Percentiles rank a stretch among this genome's conserved stretches.
Evolutionary conservation across 441 rosid species (phyloP).

Genomic region (Gossypium trilobum): DNA sequence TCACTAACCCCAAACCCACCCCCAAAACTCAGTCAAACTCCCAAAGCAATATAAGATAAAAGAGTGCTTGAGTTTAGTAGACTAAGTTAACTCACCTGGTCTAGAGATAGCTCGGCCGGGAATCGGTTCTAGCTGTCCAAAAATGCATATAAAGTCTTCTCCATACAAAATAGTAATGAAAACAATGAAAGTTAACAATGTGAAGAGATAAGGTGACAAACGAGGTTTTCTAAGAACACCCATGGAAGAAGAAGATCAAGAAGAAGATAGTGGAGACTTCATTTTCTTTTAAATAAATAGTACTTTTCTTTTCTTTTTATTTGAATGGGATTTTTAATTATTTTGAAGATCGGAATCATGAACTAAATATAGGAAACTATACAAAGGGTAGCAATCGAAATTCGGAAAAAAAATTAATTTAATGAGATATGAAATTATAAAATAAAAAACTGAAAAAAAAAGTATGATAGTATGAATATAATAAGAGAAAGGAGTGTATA

Average conservation of each 20-base stretch:
- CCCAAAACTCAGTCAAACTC: conserved; percentile 10
- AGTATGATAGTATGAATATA: too few relatives aligned
- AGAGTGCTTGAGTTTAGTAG: neutral
- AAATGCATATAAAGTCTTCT: conserved; percentile 46
- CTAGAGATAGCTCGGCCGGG: conserved; percentile 17
- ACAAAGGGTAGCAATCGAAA: neutral
- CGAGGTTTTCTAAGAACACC: conserved; percentile 50
- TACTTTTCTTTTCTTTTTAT: neutral
- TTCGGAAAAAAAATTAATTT: too few relatives aligned
- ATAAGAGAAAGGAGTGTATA: too few relatives aligned
- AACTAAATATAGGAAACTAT: neutral
- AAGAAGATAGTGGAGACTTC: conserved; percentile 29
- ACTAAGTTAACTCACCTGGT: conserved; percentile 26
- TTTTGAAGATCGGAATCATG: neutral
- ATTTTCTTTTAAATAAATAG: conserved; percentile 6
- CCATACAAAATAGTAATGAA: conserved; percentile 58
- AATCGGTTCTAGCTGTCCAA: conserved; percentile 32
- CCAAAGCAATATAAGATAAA: neutral
- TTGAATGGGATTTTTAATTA: neutral
- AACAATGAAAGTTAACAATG: conserved; percentile 46
- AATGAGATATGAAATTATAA: too few relatives aligned
- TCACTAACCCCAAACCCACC: conserved; percentile 34
- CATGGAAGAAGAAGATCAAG: conserved; percentile 30
- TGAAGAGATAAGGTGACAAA: conserved; percentile 51
- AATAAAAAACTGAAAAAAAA: too few relatives aligned